Evolutionary conservation across 352 stramenopile species (phyloP), one percentile per base, ranked within the genome.

Genomic region (Globisporangium abappressorium): DNA sequence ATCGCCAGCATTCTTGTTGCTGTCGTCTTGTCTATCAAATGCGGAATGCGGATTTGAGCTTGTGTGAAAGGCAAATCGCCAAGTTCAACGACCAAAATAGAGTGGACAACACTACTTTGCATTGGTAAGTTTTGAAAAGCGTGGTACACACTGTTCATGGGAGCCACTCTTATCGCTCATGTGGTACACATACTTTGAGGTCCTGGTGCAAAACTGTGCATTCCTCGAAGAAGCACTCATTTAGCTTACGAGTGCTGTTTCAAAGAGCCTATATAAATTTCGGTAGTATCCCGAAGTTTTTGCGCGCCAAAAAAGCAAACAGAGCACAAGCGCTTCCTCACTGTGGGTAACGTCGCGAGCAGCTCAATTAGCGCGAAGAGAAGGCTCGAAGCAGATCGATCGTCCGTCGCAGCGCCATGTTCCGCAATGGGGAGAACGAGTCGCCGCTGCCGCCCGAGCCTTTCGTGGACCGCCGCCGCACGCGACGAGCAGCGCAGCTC

Each of bases 401-500:
- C 41, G 41, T 22, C 15, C 24, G n/a, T n/a, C 53, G 14, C 8
- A 57, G 53, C 30, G 33, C 30, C 30, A 61, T 61, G 56, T 47
- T 46, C 56, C 30, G 34, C 24, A 43, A 62, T 34, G 53, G 12
- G n/a, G 22, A 57, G 22, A 34, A 64, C 41, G 38, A 49, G 26
- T 38, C 59, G 15, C 59, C 59, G 36, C 53, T 64, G 59, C 60
- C 53, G 53, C 24, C 59, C 15, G 51, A 54, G 53, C 62, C 66
- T 1, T 41, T 67, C 18, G 65, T 58, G 20, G 61, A 30, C 15
- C 56, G 73, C 1, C 75, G 67, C 18, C 78, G 76, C 59, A 84
- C 78, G 69, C 75, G 76, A 38, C 65, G 69, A 14, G 55, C 73
- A 33, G 70, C 77, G 24, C 66, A 71, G 51, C 62, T 77, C 12